A percentile compares a stretch with the other conserved stretches of the same genome.
Conservation (phyloP, 2,329 filamentous ascomycete genomes). For the Alternaria hordeiaustralica region DNA sequence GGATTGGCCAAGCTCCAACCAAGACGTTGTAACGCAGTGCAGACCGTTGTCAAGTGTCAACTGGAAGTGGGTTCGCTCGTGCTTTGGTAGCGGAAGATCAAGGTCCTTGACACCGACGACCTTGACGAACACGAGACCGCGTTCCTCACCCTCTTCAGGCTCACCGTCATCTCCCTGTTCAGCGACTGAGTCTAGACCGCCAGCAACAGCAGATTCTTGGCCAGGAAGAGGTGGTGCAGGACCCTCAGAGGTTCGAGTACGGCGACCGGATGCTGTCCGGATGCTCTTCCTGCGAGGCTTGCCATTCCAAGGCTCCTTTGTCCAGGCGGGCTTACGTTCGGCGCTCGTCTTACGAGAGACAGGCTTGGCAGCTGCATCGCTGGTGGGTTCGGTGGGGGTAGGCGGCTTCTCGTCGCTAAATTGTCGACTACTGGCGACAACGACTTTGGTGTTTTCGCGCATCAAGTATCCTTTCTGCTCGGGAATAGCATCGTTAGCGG, state of each 20-base stretch:
- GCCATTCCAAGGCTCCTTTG: slow-evolving; percentile 95
- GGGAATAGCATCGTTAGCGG: slow-evolving; percentile 56
- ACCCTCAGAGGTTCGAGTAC: slow-evolving; percentile 63
- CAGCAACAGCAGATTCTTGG: slow-evolving; percentile 78
- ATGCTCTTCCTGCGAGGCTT: slow-evolving; percentile 73
- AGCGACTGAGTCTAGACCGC: slow-evolving; percentile 66
- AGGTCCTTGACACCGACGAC: slow-evolving; percentile 98
- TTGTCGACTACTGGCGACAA: slow-evolving; percentile 78
- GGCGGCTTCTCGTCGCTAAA: slow-evolving; percentile 67
- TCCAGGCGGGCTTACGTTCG: slow-evolving; percentile 77
- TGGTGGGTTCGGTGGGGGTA: slow-evolving; percentile 51
- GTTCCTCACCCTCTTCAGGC: slow-evolving; percentile 80
- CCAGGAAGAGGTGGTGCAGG: slow-evolving; percentile 84
- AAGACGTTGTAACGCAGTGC: slow-evolving; percentile 95
- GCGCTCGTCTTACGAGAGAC: slow-evolving; percentile 81
- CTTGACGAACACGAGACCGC: slow-evolving; percentile 94
- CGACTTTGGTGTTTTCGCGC: slow-evolving; percentile 97
- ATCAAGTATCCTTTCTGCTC: slow-evolving; percentile 97
- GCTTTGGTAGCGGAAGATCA: slow-evolving; percentile 86
- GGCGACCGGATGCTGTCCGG: slow-evolving; percentile 63
- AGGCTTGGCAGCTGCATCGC: slow-evolving; percentile 61
- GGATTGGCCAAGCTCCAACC: slow-evolving; percentile 88
- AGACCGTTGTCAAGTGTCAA: slow-evolving; percentile 97
- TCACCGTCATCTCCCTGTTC: slow-evolving; percentile 72
- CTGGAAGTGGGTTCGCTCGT: slow-evolving; percentile 90